Base-by-base conservation (phyloP, 2,329 filamentous ascomycete species). In the Trichophyton simii region DNA sequence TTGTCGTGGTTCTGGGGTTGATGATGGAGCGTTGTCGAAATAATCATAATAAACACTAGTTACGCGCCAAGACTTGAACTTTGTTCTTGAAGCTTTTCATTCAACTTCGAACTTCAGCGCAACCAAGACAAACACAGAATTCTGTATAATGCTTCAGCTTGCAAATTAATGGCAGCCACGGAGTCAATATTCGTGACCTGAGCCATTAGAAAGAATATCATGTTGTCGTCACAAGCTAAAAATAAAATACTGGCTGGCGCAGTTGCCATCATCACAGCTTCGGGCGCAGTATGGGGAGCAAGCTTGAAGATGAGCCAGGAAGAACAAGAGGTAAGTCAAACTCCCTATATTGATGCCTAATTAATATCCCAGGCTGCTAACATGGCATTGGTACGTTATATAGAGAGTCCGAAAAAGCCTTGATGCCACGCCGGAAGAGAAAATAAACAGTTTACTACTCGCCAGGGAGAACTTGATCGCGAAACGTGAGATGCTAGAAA, bases 221-320 rank as follows among this genome's bases (percentile, higher is more conserved):
- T 72, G 69, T 66, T 69, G 25, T 69, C 69, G 34, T 69, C 70
- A 31, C 76, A 73, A 60, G 65, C 81, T 6, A 77, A 80, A 31
- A 76, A 80, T 15, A 74, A 80, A 62, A 73, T 84, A 18, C 70
- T 83, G 66, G 83, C 83, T 0, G 78, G 75, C 41, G 77, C 79
- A 2, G 77, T 85, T 18, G 77, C 80, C 8, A 77, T 80, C 15
- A 78, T 84, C 55, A 84, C 82, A 1, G 79, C 80, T 5, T 78
- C 78, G 1, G 83, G 83, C 59, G 77, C 82, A 3, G 76, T 81
- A 64, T 85, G 84, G 66, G 84, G 84, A 25, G 83, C 84, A 20
- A 78, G 79, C 5, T 65, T 86, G 63, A 72, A 68, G 61, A 70
- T 61, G 64, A 67, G 64, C 61, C 65, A 61, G 60, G 60, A 62